Percentiles rank a stretch among this genome's conserved stretches.
These are phyloP conservation scores for Rhizopogon roseolus DNA, from an alignment of 768 basidiomycete species.

Conservation along the genomic window DNA sequence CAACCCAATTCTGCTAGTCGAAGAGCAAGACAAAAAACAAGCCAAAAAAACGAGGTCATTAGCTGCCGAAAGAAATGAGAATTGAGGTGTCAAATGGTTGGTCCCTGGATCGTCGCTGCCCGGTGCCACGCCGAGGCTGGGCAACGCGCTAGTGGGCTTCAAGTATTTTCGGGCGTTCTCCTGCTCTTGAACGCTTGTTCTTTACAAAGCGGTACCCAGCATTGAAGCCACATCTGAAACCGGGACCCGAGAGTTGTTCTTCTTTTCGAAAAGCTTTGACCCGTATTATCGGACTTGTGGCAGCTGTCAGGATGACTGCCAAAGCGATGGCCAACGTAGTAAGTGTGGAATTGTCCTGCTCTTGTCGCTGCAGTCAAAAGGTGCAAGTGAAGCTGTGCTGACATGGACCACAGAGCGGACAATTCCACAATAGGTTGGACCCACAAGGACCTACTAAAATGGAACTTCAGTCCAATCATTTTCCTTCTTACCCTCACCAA, in stretches of 20 bases:
- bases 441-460: constrained; percentile 31
- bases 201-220: background rate
- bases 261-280: constrained; percentile 11
- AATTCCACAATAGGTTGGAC: constrained; percentile 29
- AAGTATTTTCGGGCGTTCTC: background rate
- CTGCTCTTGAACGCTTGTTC: background rate
- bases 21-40: background rate
- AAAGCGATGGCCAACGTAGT: constrained; percentile 12
- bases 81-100: background rate
- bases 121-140: constrained; percentile 4
- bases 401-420: constrained; percentile 18
- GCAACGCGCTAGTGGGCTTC: background rate
- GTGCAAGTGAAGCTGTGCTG: constrained; percentile 3
- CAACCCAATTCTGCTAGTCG: background rate
- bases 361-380: background rate
- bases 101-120: constrained; percentile 3
- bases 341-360: constrained; percentile 7
- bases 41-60: too few relatives aligned
- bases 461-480: constrained; percentile 18
- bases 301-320: constrained; percentile 1
- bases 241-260: background rate
- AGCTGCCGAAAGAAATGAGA: background rate
- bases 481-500: constrained; percentile 10
- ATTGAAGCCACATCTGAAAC: background rate
- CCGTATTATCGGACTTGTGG: background rate